Base-by-base conservation (phyloP, 148 eudicot genomes). In the Mesembryanthemum crystallinum region DNA sequence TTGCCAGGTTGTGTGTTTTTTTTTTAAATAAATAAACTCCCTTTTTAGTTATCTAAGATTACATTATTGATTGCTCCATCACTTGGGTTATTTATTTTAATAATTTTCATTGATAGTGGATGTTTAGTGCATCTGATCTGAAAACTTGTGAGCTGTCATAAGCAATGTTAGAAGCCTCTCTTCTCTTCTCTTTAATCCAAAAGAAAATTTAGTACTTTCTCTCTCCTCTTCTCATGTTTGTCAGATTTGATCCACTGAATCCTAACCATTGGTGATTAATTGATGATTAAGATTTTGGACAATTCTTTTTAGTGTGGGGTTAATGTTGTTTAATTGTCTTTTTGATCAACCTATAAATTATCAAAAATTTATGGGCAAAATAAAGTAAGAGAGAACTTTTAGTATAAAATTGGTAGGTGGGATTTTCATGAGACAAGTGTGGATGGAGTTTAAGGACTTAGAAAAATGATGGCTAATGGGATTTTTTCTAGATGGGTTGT, bases 91-190 rank as follows among this genome's bases (percentile, higher is more conserved):
- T 55, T 57, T 45, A 43, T 14, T 57, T 67, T 39, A 76, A 42
- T 59, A 28, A 35, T 57, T 69, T 79, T 73, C 74, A 67, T 69
- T 76, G 76, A 55, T 81, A 69, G 85, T 79, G 82, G 82, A 80
- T 43, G 63, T 43, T 83, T 79, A 67, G 75, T 76, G 82, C 82
- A 33, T 71, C 69, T 79, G 57, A 21, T 54, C 58, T 21, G n/a
- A 17, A 15, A 9, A 73, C 62, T 29, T 76, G 43, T 79, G 76
- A 72, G 80, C 73, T 83, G 82, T 76, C 82, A 27, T 4, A 47
- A 35, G 21, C 65, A 54, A 55, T 64, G 47, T 28, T 23, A 37
- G 49, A 27, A 15, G 9, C 29, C 20, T 43, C 28, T n/a, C 49
- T 37, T n/a, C n/a, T n/a, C n/a, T n/a, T n/a, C n/a, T n/a, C n/a